A percentile compares a stretch with the other conserved stretches of the same genome.
phyloP scores from a whole-genome alignment of 208 protist genomes.

The Trypanosoma vivax region DNA sequence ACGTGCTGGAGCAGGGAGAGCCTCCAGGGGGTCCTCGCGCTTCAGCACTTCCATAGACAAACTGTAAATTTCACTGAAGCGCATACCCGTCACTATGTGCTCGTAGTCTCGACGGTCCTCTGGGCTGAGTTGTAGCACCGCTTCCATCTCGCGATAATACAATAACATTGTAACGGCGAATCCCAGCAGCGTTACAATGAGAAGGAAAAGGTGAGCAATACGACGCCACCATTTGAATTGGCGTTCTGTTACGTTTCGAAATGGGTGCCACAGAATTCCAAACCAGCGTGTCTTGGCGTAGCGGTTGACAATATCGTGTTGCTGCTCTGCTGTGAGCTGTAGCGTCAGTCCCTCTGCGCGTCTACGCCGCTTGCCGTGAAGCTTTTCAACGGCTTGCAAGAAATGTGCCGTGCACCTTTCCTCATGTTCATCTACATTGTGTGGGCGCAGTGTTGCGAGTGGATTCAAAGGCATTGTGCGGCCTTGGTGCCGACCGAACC shows the following conservation, averaged over 20 bases:
- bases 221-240: conserved; percentile 42
- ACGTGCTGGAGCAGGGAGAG: conserved; percentile 42
- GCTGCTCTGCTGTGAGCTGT: conserved; percentile 50
- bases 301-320: conserved; percentile 46
- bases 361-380: conserved; percentile 14
- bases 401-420: conserved; percentile 27
- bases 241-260: conserved; percentile 37
- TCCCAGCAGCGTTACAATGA: conserved; percentile 7
- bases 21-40: conserved; percentile 60
- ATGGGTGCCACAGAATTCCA: conserved; percentile 34
- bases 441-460: conserved; percentile 8
- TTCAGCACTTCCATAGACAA: conserved; percentile 36
- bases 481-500: conserved; percentile 11
- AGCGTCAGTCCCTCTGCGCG: conserved; percentile 20
- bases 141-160: conserved; percentile 52
- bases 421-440: conserved; percentile 1
- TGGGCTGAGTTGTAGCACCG: conserved; percentile 33
- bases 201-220: conserved; percentile 19
- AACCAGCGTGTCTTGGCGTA: conserved; percentile 55
- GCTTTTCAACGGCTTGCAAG: conserved; percentile 27
- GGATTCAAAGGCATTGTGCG: conserved; percentile 22
- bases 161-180: conserved; percentile 19
- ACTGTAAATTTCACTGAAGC: conserved; percentile 56
- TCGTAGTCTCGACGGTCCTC: conserved; percentile 63
- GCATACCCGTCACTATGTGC: conserved; percentile 61